phyloP scores from a whole-genome alignment of 169 alveolate species.

The Plasmodium adleri region DNA sequence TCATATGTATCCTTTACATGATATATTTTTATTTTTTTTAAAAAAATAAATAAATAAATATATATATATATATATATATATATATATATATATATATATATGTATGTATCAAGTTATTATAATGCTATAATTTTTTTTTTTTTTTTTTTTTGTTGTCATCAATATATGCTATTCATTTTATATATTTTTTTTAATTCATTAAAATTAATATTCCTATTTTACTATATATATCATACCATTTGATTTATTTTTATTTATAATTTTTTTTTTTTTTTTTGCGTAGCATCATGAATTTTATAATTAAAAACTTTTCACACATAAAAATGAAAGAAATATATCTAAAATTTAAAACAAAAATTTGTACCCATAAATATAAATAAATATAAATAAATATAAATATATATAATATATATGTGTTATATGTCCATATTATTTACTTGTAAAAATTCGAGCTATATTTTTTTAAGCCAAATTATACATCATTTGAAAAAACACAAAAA shows the following conservation, averaged over 20 bases:
- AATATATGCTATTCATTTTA: neutral
- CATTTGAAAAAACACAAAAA: too few relatives aligned
- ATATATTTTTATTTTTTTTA: conserved; percentile 55
- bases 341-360: too few relatives aligned
- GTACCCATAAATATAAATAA: too few relatives aligned
- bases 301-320: too few relatives aligned
- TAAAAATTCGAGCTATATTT: too few relatives aligned
- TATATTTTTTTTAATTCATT: neutral
- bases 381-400: too few relatives aligned
- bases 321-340: too few relatives aligned
- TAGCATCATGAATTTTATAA: too few relatives aligned
- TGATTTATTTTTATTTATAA: neutral
- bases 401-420: too few relatives aligned
- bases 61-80: neutral
- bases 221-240: neutral
- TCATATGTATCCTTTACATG: conserved; percentile 52
- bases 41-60: neutral
- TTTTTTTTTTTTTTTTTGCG: too few relatives aligned
- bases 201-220: neutral
- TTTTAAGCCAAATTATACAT: too few relatives aligned
- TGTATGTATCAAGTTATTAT: neutral
- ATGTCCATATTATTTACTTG: too few relatives aligned
- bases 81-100: neutral
- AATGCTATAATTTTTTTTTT: neutral
- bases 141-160: neutral